These are phyloP conservation scores for California macrophylla DNA, from an alignment of 441 rosid species.

Conservation along the genomic window DNA sequence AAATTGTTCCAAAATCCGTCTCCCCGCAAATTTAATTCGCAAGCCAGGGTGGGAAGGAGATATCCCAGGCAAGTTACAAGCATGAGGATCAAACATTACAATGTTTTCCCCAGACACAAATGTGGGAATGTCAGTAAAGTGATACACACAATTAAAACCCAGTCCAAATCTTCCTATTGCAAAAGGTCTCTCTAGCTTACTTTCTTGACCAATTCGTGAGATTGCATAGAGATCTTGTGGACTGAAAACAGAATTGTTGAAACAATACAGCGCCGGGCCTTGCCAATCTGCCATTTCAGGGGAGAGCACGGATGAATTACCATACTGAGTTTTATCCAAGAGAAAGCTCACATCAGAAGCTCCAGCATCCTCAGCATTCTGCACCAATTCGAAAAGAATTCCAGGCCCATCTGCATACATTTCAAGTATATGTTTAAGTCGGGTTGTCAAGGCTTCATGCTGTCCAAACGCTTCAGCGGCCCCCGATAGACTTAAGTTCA, in stretches of 20 bases:
- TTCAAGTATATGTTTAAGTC: conserved; percentile 95
- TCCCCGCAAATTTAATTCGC: conserved; percentile 82
- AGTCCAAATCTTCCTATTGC: conserved; percentile 97
- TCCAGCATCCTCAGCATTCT: conserved; percentile 98
- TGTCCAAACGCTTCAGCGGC: conserved; percentile 99
- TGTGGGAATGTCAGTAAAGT: conserved; percentile 87
- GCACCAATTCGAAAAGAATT: conserved; percentile 87
- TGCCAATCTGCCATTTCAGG: conserved; percentile 99
- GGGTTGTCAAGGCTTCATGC: conserved; percentile 95
- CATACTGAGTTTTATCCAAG: conserved; percentile 92
- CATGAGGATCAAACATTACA: conserved; percentile 99
- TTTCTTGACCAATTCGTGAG: conserved; percentile 98
- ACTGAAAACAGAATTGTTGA: conserved; percentile 89
- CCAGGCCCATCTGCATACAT: conserved; percentile 99
- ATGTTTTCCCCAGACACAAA: conserved; percentile 98
- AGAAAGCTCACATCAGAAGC: conserved; percentile 92
- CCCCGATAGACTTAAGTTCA: conserved; percentile 89
- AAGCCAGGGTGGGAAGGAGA: conserved; percentile 97
- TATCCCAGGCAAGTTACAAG: conserved; percentile 86
- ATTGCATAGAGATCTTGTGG: conserved; percentile 96
- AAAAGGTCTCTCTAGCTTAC: conserved; percentile 94
- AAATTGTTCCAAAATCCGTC: conserved; percentile 89
- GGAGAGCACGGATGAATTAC: conserved; percentile 93
- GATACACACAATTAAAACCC: conserved; percentile 98
- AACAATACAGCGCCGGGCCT: conserved; percentile 97